phyloP scores from a whole-genome alignment of 1,284 basidiomycete species.

The Lentinus polychrous region DNA sequence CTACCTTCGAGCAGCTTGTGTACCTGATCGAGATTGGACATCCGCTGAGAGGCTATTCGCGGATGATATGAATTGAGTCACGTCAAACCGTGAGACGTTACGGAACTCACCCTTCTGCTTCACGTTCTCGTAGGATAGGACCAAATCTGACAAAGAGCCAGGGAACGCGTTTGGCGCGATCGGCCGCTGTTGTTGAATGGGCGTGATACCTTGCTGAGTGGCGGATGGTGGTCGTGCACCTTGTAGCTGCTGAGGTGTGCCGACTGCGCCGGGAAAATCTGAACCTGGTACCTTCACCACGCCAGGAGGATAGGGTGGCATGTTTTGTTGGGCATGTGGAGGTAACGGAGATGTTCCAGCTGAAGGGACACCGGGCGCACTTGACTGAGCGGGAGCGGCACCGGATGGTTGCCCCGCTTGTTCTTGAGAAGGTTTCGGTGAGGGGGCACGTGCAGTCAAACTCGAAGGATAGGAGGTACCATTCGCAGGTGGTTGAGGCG shows the following conservation, averaged over 20 bases:
- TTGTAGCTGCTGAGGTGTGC: slow-evolving; percentile 22
- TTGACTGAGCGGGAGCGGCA: slow-evolving; percentile 11
- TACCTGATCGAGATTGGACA: slow-evolving; percentile 83
- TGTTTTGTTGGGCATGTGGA: slow-evolving; percentile 20
- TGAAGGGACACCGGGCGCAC: slow-evolving; percentile 16
- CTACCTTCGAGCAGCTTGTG: slow-evolving; percentile 91
- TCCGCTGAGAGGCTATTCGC: slow-evolving; percentile 68
- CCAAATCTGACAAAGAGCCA: slow-evolving; percentile 85
- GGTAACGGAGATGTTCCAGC: slow-evolving; percentile 23
- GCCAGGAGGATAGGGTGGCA: slow-evolving; percentile 61
- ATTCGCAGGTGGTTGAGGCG: slow-evolving; percentile 28
- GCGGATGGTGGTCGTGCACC: slow-evolving; percentile 25
- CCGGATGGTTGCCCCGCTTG: slow-evolving; percentile 9
- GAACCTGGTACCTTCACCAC: slow-evolving; percentile 43
- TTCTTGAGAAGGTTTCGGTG: slow-evolving; percentile 19
- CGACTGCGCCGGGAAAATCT: slow-evolving; percentile 23
- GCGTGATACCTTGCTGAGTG: slow-evolving; percentile 24
- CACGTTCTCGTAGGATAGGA: slow-evolving; percentile 91
- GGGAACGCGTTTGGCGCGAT: slow-evolving; percentile 51
- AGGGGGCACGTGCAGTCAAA: slow-evolving; percentile 14
- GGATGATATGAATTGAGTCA: not conserved
- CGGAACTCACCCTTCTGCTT: slow-evolving; percentile 81
- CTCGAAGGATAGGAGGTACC: slow-evolving; percentile 21
- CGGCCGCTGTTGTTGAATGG: slow-evolving; percentile 22
- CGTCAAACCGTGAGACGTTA: not conserved